These are phyloP conservation scores for Ulmus americana DNA, from an alignment of 331 rosid genomes.

Conservation along the genomic window DNA sequence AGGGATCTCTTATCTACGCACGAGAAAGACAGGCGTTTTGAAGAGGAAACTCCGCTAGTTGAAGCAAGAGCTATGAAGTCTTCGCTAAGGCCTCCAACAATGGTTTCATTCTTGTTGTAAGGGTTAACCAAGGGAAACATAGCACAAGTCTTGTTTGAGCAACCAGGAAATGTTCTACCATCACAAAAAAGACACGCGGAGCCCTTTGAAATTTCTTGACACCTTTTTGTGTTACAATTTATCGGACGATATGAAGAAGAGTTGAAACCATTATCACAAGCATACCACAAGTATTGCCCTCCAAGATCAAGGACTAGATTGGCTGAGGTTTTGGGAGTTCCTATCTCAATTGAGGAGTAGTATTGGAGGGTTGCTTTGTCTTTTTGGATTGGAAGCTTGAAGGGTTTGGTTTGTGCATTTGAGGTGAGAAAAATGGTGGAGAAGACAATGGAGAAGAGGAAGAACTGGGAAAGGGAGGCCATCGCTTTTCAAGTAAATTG, in stretches of 20 bases:
- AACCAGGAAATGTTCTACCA: not conserved
- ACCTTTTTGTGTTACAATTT: not conserved
- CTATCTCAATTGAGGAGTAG: not conserved
- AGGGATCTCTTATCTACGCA: not conserved
- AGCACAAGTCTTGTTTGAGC: not conserved
- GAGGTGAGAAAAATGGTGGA: not conserved
- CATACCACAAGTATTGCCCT: not conserved
- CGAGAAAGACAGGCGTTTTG: too few species aligned
- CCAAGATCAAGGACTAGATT: not conserved
- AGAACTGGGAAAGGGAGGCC: too few species aligned
- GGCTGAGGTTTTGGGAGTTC: not conserved
- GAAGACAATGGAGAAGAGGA: too few species aligned
- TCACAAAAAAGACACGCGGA: not conserved
- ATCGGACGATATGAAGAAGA: not conserved
- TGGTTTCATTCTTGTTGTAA: too few species aligned
- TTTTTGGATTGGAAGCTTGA: not conserved
- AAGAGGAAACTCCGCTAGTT: too few species aligned
- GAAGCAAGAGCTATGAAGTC: too few species aligned
- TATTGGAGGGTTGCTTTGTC: conserved; percentile 3
- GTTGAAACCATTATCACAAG: not conserved
- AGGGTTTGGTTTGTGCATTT: not conserved
- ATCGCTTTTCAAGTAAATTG: too few species aligned
- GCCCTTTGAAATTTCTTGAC: not conserved
- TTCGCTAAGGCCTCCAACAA: too few species aligned
- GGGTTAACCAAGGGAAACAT: not conserved